Evolutionary conservation across 257 asterid genomes (phyloP).

Genomic region (Penstemon barbatus): DNA sequence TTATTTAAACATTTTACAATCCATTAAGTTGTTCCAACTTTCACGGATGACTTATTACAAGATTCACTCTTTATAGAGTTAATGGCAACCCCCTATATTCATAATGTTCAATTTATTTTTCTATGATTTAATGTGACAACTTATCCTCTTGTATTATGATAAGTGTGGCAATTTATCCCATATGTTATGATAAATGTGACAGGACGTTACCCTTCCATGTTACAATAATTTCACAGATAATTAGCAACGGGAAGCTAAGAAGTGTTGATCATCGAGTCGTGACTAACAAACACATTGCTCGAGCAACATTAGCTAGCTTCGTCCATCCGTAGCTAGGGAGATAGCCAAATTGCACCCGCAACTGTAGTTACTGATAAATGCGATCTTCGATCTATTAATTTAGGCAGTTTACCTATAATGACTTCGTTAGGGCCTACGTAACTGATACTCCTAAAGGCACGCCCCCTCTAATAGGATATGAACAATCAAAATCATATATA

Average conservation of each 20-base stretch:
- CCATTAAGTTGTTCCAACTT: too few relatives aligned
- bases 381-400: slow-evolving; percentile 8
- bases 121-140: too few relatives aligned
- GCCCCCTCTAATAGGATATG: slow-evolving; percentile 4
- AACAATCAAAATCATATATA: not conserved
- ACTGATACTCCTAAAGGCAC: slow-evolving; percentile 8
- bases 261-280: slow-evolving; percentile 31
- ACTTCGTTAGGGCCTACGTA: slow-evolving; percentile 9
- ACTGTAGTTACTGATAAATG: not conserved
- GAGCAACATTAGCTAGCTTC: slow-evolving; percentile 29
- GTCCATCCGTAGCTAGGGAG: slow-evolving; percentile 13
- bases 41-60: too few relatives aligned
- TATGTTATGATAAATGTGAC: too few relatives aligned
- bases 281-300: slow-evolving; percentile 23
- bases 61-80: too few relatives aligned
- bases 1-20: too few relatives aligned
- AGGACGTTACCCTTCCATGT: too few relatives aligned
- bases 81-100: too few relatives aligned
- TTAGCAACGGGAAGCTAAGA: slow-evolving; percentile 31
- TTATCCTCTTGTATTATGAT: too few relatives aligned
- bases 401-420: slow-evolving; percentile 15
- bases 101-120: too few relatives aligned
- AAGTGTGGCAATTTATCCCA: too few relatives aligned
- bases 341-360: slow-evolving; percentile 16
- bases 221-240: slow-evolving; percentile 8